Conservation (phyloP, 495 filamentous ascomycete genomes). For the Lasiosphaeria hispida region DNA sequence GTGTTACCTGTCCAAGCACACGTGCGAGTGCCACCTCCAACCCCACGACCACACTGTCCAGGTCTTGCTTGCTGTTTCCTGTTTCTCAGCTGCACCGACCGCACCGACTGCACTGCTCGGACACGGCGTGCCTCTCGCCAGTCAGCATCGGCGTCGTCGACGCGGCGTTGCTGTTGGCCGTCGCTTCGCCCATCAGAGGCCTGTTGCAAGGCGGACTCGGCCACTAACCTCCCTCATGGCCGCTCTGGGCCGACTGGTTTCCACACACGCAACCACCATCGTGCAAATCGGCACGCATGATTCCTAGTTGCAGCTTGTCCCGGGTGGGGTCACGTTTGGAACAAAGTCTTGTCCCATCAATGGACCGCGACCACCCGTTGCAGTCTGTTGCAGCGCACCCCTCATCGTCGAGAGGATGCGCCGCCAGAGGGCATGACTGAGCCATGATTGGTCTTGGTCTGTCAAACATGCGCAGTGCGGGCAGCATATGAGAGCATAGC, state of each 20-base stretch:
- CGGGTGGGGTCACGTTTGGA: conserved; percentile 20
- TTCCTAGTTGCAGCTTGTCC: conserved; percentile 24
- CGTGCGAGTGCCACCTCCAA: not conserved
- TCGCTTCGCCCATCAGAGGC: not conserved
- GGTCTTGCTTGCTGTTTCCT: not conserved
- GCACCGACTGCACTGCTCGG: conserved; percentile 2
- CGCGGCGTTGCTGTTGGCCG: conserved; percentile 3
- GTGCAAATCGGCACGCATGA: conserved; percentile 20
- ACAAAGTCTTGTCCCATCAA: conserved; percentile 11
- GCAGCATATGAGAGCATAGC: no score
- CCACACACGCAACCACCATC: conserved; percentile 24
- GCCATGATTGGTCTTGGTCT: conserved; percentile 14
- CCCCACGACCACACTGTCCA: conserved; percentile 2
- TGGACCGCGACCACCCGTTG: conserved; percentile 13
- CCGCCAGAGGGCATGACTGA: not conserved
- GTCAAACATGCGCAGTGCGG: not conserved
- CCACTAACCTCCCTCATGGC: not conserved
- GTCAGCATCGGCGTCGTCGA: not conserved
- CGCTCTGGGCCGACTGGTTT: conserved; percentile 3
- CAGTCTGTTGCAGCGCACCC: not conserved
- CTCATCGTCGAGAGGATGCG: not conserved
- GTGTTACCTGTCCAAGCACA: conserved; percentile 3
- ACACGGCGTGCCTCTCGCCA: not conserved
- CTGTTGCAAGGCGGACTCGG: not conserved
- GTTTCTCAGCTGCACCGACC: not conserved